Conservation (phyloP, 108 stramenopile genomes). For the Phaeodactylum tricornutum region DNA sequence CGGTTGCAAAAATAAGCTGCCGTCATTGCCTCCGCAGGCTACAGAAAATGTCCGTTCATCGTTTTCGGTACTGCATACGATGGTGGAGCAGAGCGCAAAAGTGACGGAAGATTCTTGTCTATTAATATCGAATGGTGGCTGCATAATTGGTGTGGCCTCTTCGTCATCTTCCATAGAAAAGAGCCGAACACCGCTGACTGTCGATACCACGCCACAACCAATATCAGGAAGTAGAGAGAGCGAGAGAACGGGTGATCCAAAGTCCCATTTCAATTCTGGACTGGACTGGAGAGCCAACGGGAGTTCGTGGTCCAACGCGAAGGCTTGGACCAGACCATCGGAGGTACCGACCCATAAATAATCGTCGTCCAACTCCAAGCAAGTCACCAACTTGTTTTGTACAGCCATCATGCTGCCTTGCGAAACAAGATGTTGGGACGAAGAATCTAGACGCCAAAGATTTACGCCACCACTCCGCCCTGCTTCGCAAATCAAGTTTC, state of each 20-base stretch:
- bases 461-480: constrained; percentile 12
- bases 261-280: constrained; percentile 10
- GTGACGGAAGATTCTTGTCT: constrained; percentile 2
- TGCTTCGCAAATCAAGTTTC: constrained; percentile 10
- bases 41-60: constrained; percentile 1
- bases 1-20: constrained; percentile 13
- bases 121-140: constrained; percentile 6
- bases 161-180: constrained; percentile 16
- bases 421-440: constrained; percentile 7
- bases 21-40: constrained; percentile 19
- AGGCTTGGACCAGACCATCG: constrained; percentile 11
- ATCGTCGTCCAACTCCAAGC: constrained; percentile 17
- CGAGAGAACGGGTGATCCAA: constrained; percentile 2
- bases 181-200: constrained; percentile 13
- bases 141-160: not conserved
- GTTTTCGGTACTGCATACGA: constrained; percentile 4
- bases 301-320: constrained; percentile 2
- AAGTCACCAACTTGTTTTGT: constrained; percentile 6
- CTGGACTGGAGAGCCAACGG: constrained; percentile 14
- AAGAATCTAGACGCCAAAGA: constrained; percentile 10
- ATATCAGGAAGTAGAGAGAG: constrained; percentile 9
- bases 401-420: constrained; percentile 16
- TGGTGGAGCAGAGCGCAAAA: not conserved
- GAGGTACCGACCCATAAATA: constrained; percentile 18
- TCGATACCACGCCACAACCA: constrained; percentile 12